Conservation (phyloP, 2,329 filamentous ascomycete species). For the Periconia sp. region DNA sequence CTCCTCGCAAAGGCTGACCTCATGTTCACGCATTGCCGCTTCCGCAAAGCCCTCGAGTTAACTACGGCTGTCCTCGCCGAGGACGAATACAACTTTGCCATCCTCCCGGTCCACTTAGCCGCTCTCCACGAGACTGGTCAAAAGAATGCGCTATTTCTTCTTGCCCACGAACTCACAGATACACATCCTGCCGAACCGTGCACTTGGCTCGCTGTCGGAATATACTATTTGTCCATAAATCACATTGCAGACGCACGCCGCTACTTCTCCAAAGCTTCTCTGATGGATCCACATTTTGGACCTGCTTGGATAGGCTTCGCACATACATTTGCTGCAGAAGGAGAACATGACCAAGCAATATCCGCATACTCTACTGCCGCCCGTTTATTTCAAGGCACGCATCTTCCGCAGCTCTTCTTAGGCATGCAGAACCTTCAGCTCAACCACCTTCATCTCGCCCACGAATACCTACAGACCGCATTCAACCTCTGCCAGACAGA, state of each 20-base stretch:
- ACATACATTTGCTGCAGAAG: constrained; percentile 96
- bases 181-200: constrained; percentile 89
- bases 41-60: constrained; percentile 82
- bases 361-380: constrained; percentile 96
- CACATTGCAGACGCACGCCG: constrained; percentile 92
- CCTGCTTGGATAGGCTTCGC: constrained; percentile 99
- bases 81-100: constrained; percentile 86
- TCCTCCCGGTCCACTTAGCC: constrained; percentile 90
- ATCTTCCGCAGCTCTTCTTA: constrained; percentile 91
- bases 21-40: constrained; percentile 92
- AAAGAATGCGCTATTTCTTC: constrained; percentile 87
- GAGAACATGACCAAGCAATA: constrained; percentile 97
- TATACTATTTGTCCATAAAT: constrained; percentile 89
- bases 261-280: constrained; percentile 96
- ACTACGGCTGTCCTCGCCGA: constrained; percentile 82
- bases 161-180: constrained; percentile 91
- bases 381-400: constrained; percentile 93
- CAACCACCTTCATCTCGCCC: constrained; percentile 91
- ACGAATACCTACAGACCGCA: constrained; percentile 92
- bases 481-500: constrained; percentile 84
- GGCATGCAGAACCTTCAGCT: constrained; percentile 98
- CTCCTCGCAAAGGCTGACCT: constrained; percentile 89
- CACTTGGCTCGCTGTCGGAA: constrained; percentile 91
- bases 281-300: constrained; percentile 97
- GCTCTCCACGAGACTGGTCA: constrained; percentile 86